Base-by-base conservation (phyloP, 2,329 filamentous ascomycete genomes). In the Albophoma yamanashiensis region DNA sequence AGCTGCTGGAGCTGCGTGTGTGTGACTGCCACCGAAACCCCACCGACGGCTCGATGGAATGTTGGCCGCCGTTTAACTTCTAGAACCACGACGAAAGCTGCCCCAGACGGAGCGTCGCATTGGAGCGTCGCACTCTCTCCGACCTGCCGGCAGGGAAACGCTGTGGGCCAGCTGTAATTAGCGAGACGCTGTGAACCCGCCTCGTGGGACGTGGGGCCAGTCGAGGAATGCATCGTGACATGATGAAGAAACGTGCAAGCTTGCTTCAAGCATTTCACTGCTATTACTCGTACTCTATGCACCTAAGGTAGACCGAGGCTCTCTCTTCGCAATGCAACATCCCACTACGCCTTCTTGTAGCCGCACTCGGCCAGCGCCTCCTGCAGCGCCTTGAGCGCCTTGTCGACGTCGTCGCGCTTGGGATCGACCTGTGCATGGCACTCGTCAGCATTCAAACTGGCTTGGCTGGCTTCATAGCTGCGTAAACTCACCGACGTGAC, bases 381-480 rank as follows among this genome's bases (percentile, higher is more conserved):
- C 77, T 88, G 87, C 66, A 99, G 75, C 53, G 90, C 89, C 66
- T 86, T 79, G 63, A 97, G 80, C 1, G 93, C 94, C 69, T 88
- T 89, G 64, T 95, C 89, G 67, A 97, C 85, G 71, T 99, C 91
- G 58, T 82, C 82, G 64, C 92, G 83, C 63, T 84, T 84, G 36
- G 90, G 83, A 70, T 97, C 91, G 68, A 87, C 90, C 77, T 86
- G 59, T 62, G 11, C 3, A 36, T 36, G 50, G 31, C n/a, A 15
- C 22, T 4, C 0, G 20, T 53, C 31, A 53, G 50, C 31, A 53
- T 36, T 36, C 17, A 1, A 34, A 11, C 3, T 22, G 8, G 31
- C 31, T 36, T 14, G 20, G 31, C 31, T 38, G 31, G 31, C 11
- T 38, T 38, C 39, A 25, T 36, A 14, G 39, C 11, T 40, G 31